Evolutionary conservation across 1,139 yeast species (phyloP).

Genomic region (Yamadazyma pseudoaaseri): DNA sequence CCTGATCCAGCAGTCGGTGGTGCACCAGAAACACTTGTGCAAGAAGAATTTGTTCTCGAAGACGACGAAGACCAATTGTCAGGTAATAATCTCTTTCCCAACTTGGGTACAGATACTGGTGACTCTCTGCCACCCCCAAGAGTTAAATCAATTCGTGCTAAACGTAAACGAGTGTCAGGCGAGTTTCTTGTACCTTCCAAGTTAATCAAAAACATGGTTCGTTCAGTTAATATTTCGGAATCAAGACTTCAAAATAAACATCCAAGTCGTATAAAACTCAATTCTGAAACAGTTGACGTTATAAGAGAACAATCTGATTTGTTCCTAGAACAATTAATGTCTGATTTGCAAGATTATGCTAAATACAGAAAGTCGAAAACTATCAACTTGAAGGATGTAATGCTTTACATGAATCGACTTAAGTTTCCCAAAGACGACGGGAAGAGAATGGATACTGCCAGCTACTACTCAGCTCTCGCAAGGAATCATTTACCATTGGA

Average conservation of each 20-base stretch:
- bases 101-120: no score
- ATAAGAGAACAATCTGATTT: conserved; percentile 24
- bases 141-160: not conserved
- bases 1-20: no score
- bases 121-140: conserved; percentile 1
- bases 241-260: not conserved
- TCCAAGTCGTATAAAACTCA: conserved; percentile 7
- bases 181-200: conserved; percentile 1
- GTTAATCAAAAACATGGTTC: conserved; percentile 11
- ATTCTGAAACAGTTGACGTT: conserved; percentile 10
- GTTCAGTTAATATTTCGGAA: conserved; percentile 2
- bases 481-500: conserved; percentile 39
- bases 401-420: conserved; percentile 35
- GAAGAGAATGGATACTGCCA: conserved; percentile 18
- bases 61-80: no score
- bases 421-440: conserved; percentile 22
- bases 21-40: no score
- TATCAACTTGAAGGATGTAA: conserved; percentile 35
- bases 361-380: conserved; percentile 27
- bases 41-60: no score
- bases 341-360: conserved; percentile 36
- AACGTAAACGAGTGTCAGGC: not conserved
- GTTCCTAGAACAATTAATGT: conserved; percentile 32
- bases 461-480: conserved; percentile 32
- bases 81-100: no score